Conservation (phyloP, 192 early-diverging fungal species). For the Podila clonocystis region DNA sequence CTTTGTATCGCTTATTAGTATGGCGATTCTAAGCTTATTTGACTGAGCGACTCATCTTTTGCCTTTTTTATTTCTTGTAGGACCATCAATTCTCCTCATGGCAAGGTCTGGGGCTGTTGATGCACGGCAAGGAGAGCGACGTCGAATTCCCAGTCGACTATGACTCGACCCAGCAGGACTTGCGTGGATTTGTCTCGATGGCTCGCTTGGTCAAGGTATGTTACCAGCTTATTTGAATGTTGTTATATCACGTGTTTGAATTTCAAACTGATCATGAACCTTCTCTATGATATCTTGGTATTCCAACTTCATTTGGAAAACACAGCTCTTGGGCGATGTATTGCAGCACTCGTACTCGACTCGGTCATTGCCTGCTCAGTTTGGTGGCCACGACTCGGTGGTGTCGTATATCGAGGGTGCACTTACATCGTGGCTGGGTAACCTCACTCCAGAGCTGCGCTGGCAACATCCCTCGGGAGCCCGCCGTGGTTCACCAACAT, state of each 20-base stretch:
- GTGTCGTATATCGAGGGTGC: conserved; percentile 44
- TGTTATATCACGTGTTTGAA: neutral
- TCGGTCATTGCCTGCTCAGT: conserved; percentile 38
- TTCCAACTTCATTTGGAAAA: neutral
- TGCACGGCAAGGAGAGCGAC: conserved; percentile 43
- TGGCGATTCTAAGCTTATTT: too few species aligned
- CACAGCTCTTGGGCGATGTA: conserved; percentile 40
- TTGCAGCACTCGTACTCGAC: conserved; percentile 51
- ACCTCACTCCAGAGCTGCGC: conserved; percentile 44
- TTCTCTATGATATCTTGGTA: neutral
- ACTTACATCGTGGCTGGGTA: conserved; percentile 50
- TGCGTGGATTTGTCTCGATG: conserved; percentile 39
- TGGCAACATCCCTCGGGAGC: conserved; percentile 22
- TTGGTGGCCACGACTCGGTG: conserved; percentile 49
- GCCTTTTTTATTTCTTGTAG: neutral
- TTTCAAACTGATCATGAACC: neutral
- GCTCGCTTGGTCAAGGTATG: conserved; percentile 48
- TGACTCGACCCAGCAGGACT: conserved; percentile 21
- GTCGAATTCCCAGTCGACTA: conserved; percentile 29
- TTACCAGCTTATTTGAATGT: neutral
- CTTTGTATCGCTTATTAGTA: too few species aligned
- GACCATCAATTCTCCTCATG: conserved; percentile 51
- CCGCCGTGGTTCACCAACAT: conserved; percentile 15
- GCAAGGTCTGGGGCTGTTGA: conserved; percentile 37
- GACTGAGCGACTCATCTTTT: too few species aligned